Percentiles rank a stretch among this genome's conserved stretches.
Evolutionary conservation across 2,329 filamentous ascomycete genomes (phyloP).

Genomic region (Alternaria arborescens): DNA sequence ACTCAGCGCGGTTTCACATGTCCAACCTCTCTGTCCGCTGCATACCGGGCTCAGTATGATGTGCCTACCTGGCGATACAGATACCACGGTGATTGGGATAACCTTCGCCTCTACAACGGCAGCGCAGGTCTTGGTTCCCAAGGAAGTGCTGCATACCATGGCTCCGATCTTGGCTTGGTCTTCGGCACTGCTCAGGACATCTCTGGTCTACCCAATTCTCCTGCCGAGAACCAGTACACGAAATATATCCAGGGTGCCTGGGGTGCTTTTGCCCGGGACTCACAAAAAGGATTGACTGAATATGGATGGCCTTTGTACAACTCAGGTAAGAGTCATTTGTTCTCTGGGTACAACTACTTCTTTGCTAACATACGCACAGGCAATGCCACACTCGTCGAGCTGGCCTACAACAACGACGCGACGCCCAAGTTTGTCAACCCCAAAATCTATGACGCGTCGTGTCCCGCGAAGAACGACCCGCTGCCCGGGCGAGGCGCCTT

Average conservation of each 20-base stretch:
- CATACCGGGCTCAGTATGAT: constrained; percentile 31
- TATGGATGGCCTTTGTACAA: constrained; percentile 45
- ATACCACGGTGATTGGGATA: constrained; percentile 49
- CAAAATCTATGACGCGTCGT: constrained; percentile 30
- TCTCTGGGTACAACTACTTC: background rate
- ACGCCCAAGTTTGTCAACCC: constrained; percentile 30
- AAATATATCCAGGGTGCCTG: constrained; percentile 37
- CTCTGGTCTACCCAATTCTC: constrained; percentile 30
- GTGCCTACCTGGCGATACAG: constrained; percentile 51
- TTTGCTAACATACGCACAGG: constrained; percentile 7
- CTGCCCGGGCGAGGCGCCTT: constrained; percentile 36
- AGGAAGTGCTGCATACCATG: constrained; percentile 51
- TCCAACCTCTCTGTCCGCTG: constrained; percentile 27
- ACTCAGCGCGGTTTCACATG: constrained; percentile 37
- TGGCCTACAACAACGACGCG: constrained; percentile 32
- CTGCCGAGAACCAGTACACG: constrained; percentile 44
- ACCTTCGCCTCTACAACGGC: constrained; percentile 44
- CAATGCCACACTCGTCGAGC: constrained; percentile 29
- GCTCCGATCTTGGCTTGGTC: constrained; percentile 46
- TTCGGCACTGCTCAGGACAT: constrained; percentile 45
- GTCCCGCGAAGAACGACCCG: constrained; percentile 35
- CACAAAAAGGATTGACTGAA: constrained; percentile 37
- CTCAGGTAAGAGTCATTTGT: constrained; percentile 16
- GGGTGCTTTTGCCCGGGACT: constrained; percentile 47
- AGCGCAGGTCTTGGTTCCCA: constrained; percentile 32